Percentiles rank a stretch among this genome's conserved stretches.
phyloP scores from a whole-genome alignment of 2,329 filamentous ascomycete species.

The Beauveria sp. region DNA sequence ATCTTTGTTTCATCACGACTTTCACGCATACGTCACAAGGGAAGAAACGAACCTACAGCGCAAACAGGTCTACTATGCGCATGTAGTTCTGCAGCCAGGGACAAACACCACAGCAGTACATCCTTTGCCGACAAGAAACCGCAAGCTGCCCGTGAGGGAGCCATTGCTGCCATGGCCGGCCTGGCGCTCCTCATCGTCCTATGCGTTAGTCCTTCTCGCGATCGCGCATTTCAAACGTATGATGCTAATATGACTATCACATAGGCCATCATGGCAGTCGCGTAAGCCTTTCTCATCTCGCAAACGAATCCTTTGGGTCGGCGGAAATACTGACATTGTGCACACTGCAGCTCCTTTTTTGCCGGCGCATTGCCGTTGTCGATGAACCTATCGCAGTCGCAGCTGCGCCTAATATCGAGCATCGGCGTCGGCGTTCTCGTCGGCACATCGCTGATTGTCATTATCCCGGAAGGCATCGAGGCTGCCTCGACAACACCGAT shows the following conservation, averaged over 20 bases:
- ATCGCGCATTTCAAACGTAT: background rate
- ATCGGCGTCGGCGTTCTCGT: conserved; percentile 91
- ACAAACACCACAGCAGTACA: background rate
- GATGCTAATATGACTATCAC: conserved; percentile 1
- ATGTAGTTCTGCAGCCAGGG: background rate
- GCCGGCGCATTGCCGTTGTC: conserved; percentile 86
- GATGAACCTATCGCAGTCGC: conserved; percentile 77
- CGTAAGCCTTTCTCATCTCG: conserved; percentile 33
- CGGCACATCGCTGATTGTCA: conserved; percentile 90
- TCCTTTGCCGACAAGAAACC: background rate
- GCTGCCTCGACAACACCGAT: conserved; percentile 62
- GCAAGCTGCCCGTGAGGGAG: background rate
- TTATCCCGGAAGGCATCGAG: conserved; percentile 94
- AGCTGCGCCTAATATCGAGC: conserved; percentile 82
- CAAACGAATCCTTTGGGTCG: conserved; percentile 7
- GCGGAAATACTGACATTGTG: conserved; percentile 13
- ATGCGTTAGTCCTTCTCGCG: conserved; percentile 26
- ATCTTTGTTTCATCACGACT: background rate
- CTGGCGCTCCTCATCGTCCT: conserved; percentile 32
- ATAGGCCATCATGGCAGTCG: conserved; percentile 50
- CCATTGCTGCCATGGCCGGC: conserved; percentile 28
- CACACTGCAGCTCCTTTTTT: conserved; percentile 68
- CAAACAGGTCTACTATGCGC: background rate
- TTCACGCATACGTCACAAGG: background rate
- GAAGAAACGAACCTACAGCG: background rate